phyloP scores from a whole-genome alignment of 2,329 filamentous ascomycete genomes.

The Dryadomyces quercivorus region DNA sequence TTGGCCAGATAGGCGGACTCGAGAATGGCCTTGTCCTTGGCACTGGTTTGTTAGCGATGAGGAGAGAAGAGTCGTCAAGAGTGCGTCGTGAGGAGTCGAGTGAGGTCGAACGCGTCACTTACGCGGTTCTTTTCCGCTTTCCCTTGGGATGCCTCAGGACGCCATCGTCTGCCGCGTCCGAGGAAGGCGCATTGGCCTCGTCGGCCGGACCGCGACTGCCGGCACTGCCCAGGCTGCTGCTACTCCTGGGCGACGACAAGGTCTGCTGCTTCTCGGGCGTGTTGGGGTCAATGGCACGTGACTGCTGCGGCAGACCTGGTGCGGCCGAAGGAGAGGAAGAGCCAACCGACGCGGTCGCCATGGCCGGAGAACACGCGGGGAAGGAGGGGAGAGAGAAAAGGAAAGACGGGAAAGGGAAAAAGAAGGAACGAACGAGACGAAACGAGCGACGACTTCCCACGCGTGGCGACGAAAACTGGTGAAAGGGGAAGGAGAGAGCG shows the following conservation, averaged over 20 bases:
- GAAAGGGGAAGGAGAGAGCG: not conserved
- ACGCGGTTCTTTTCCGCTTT: slow-evolving; percentile 53
- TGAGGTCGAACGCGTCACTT: slow-evolving; percentile 20
- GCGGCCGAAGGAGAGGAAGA: slow-evolving; percentile 7
- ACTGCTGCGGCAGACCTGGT: slow-evolving; percentile 3
- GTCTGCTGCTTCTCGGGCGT: slow-evolving; percentile 5
- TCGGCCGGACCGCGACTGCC: slow-evolving; percentile 4
- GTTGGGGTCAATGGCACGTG: not conserved
- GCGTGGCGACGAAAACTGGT: not conserved
- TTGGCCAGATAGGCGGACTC: slow-evolving; percentile 77
- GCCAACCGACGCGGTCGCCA: slow-evolving; percentile 7
- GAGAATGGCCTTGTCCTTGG: slow-evolving; percentile 78
- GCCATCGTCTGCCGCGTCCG: slow-evolving; percentile 8
- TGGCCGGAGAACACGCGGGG: not conserved
- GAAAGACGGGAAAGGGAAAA: not conserved
- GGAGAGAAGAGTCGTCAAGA: not conserved
- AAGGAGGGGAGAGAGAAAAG: not conserved
- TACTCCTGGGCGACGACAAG: slow-evolving; percentile 9
- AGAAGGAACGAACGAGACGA: not conserved
- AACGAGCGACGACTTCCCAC: not conserved
- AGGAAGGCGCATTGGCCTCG: slow-evolving; percentile 8
- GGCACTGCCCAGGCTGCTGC: slow-evolving; percentile 1
- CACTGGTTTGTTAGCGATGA: slow-evolving; percentile 32
- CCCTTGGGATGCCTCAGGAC: slow-evolving; percentile 38
- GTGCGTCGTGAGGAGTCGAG: not conserved